Evolutionary conservation across 2,329 filamentous ascomycete species (phyloP), one percentile per base, ranked within the genome.

Genomic region (Aspergillus pseudoviridinutans): DNA sequence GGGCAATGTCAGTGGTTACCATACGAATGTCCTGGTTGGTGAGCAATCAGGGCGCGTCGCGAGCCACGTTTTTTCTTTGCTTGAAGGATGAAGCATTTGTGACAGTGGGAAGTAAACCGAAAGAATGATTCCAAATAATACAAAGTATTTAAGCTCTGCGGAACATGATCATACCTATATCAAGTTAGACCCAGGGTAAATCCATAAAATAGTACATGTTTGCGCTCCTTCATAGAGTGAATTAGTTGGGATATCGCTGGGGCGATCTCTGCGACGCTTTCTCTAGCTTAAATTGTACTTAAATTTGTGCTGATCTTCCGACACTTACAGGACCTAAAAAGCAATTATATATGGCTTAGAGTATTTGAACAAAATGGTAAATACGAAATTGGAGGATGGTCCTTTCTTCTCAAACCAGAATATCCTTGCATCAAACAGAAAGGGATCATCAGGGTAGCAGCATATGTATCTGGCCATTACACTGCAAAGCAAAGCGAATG

Each of bases 271-370:
- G 35, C 51, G 51, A 58, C 59, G 57, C 54, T 52, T 49, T 62
- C 53, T 57, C 59, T 56, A 62, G 60, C 53, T 49, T 38, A 38
- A 38, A 51, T 55, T 50, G 55, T 58, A 24, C 22, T 27, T 25
- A 22, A 7, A 25, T 25, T 61, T 58, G 55, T 53, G 65, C 57
- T 63, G 64, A 66, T 66, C 65, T 64, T 65, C 63, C 65, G 64
- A 63, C 58, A 58, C 58, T 59, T 58, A 58, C 50, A 59, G 56
- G 54, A 51, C 55, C 28, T 50, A 54, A 58, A 57, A 58, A 38
- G 32, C 32, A 38, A 38, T 35, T 17, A 38, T 7, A 38, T 17
- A 38, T 17, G 6, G 32, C 32, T 38, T 7, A n/a, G 32, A 38
- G 32, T 17, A 38, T 17, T 6, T 38, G 6, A 38, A 7, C 14